phyloP scores from a whole-genome alignment of 345 rosid genomes.

The Alliaria petiolata region DNA sequence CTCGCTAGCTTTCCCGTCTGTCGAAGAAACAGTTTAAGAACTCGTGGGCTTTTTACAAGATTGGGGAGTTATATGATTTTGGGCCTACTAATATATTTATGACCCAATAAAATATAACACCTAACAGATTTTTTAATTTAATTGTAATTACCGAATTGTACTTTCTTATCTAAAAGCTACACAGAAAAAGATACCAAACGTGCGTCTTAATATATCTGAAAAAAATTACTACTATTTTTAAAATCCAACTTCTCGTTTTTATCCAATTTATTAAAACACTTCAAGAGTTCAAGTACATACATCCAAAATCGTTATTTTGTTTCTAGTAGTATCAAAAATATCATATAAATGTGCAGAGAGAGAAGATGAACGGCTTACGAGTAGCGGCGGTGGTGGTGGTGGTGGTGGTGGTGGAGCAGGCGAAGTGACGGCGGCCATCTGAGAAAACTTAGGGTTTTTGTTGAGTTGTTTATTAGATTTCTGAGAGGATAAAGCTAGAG shows the following conservation, averaged over 20 bases:
- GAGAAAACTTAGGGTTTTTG: conserved; percentile 1
- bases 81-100: background rate
- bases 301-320: background rate
- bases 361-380: background rate
- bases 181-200: no score
- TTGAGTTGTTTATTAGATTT: conserved; percentile 18
- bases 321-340: background rate
- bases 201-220: no score
- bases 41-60: background rate
- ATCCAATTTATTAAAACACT: no score
- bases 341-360: background rate
- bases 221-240: no score
- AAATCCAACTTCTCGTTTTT: no score
- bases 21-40: background rate
- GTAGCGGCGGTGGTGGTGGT: conserved; percentile 6
- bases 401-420: conserved; percentile 4
- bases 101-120: background rate
- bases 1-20: conserved; percentile 20
- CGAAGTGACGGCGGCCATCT: background rate
- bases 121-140: no score
- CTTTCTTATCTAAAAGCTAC: no score
- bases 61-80: background rate
- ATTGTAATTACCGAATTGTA: no score
- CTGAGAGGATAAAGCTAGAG: conserved; percentile 62
- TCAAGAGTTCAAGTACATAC: no score